Base-by-base conservation (phyloP, 495 filamentous ascomycete species). In the Choiromyces venosus region DNA sequence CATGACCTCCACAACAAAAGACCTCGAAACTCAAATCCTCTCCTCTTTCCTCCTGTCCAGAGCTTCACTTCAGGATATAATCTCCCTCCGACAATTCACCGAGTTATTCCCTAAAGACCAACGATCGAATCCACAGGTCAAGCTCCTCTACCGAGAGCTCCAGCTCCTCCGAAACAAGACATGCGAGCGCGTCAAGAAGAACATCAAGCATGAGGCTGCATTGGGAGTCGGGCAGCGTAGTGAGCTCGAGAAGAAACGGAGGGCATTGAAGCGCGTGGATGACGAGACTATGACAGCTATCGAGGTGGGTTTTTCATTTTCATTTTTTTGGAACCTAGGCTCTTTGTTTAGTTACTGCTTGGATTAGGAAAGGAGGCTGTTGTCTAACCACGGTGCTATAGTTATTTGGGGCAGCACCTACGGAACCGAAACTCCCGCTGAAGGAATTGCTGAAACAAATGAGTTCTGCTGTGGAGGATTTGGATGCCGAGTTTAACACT, bases 21-120 rank as follows among this genome's bases (percentile, higher is more conserved):
- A 70, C 25, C 71, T 70, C 68, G 76, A 81, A 12, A 89, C 88
- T 38, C 92, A 94, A 79, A 91, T 97, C 75, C 86, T 97, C 69
- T 86, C 84, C 81, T 90, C 89, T 74, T 96, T 94, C 77, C 85
- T 97, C 52, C 88, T 96, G 66, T 84, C 90, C 21, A 90, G 92
- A 9, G 89, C 92, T 6, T 86, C 91, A 37, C 83, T 95, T 68
- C 90, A 90, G 10, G 87, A 89, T 46, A 84, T 93, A 71, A 86
- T 94, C 76, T 88, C 92, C 19, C 83, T 94, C 37, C 84, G 89
- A 68, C 87, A 92, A 74, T 96, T 96, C 84, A 88, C 87, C 38
- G 86, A 89, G 37, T 84, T 95, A 46, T 95, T 97, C 74, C 93
- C 93, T 3, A 87, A 85, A 65, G 83, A 87, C 6, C 85, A 90